Percentiles rank a stretch among this genome's conserved stretches.
phyloP scores from a whole-genome alignment of 2,329 filamentous ascomycete species.

The Harringtonia aguacate region DNA sequence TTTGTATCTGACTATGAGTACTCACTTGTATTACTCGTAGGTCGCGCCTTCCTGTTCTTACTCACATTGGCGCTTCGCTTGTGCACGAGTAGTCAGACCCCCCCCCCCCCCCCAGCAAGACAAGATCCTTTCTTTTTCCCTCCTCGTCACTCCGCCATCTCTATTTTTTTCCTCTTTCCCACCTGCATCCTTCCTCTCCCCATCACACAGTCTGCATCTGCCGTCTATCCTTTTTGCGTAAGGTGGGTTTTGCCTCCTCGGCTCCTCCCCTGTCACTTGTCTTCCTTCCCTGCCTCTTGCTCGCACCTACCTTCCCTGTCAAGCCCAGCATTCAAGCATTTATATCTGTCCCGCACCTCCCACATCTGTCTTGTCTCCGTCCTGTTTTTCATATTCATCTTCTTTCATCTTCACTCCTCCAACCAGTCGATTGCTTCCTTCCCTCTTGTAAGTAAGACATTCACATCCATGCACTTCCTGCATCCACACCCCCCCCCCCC shows the following conservation, averaged over 20 bases:
- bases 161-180: neutral
- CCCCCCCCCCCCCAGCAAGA: neutral
- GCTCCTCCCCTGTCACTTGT: slow-evolving; percentile 1
- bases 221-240: slow-evolving; percentile 6
- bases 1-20: too few relatives aligned
- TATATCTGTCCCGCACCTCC: neutral
- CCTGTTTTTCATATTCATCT: neutral
- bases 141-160: neutral
- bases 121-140: neutral
- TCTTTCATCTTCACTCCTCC: too few relatives aligned
- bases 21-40: too few relatives aligned
- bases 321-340: neutral
- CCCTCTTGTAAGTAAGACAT: neutral
- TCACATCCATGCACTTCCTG: too few relatives aligned
- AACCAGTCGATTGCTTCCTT: neutral
- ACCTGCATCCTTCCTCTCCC: neutral
- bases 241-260: slow-evolving; percentile 7
- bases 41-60: neutral
- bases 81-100: neutral
- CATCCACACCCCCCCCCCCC: neutral
- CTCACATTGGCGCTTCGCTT: neutral
- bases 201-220: neutral
- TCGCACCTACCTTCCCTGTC: neutral
- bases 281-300: neutral
- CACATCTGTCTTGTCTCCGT: neutral